Evolutionary conservation across 2,329 filamentous ascomycete genomes (phyloP).

Genomic region (Aspergillus pseudoviridinutans): DNA sequence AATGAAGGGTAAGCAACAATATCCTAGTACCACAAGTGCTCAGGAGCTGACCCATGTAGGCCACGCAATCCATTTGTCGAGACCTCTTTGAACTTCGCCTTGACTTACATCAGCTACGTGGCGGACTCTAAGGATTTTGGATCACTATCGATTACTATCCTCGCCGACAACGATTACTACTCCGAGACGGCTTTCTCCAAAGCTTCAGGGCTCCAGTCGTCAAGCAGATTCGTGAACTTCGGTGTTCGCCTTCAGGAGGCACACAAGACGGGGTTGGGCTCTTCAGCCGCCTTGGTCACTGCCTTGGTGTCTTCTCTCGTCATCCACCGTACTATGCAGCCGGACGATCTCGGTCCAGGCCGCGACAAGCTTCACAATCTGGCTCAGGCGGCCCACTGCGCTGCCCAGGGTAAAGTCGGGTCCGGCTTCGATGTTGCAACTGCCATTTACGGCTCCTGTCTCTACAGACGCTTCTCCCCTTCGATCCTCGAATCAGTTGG

Average conservation of each 20-base stretch:
- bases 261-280: constrained; percentile 94
- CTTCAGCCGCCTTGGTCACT: constrained; percentile 90
- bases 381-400: constrained; percentile 88
- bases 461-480: constrained; percentile 91
- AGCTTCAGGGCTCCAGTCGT: constrained; percentile 23
- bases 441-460: constrained; percentile 85
- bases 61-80: constrained; percentile 83
- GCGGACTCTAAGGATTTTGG: constrained; percentile 54
- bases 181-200: constrained; percentile 58
- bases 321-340: constrained; percentile 41
- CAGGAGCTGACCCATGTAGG: constrained; percentile 30
- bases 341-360: constrained; percentile 46
- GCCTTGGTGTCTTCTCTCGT: constrained; percentile 60
- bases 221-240: constrained; percentile 68
- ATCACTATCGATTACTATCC: constrained; percentile 73
- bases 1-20: constrained; percentile 30
- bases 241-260: constrained; percentile 69
- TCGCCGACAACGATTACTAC: constrained; percentile 97
- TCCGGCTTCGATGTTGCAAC: constrained; percentile 93
- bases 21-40: neutral
- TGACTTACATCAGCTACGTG: constrained; percentile 67
- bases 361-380: constrained; percentile 77
- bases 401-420: constrained; percentile 93
- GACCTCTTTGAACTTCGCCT: constrained; percentile 79
- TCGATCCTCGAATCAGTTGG: constrained; percentile 64